A percentile compares a stretch with the other conserved stretches of the same genome.
Evolutionary conservation across 129 eudicot species (phyloP).

Genomic region (Oenanthe sinensis): DNA sequence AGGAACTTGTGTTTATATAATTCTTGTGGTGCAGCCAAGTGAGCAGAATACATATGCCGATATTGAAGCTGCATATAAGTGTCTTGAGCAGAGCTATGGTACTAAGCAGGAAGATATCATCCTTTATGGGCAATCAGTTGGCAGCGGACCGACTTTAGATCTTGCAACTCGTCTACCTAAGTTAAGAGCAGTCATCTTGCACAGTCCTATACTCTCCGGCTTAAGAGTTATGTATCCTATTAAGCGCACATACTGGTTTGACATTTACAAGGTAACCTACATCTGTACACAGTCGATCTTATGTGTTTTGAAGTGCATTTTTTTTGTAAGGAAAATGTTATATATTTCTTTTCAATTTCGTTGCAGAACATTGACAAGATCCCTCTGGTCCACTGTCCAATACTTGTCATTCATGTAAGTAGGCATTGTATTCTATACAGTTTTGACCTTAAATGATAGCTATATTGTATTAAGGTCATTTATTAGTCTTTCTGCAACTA

Average conservation of each 20-base stretch:
- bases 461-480: neutral
- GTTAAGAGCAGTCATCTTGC: constrained; percentile 80
- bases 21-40: constrained; percentile 70
- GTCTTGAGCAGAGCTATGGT: constrained; percentile 82
- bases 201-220: constrained; percentile 91
- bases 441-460: neutral
- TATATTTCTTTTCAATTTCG: neutral
- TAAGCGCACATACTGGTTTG: constrained; percentile 84
- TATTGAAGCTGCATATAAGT: constrained; percentile 87
- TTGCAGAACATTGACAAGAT: constrained; percentile 91
- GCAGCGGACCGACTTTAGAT: constrained; percentile 95
- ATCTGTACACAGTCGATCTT: neutral
- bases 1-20: constrained; percentile 14
- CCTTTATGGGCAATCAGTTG: constrained; percentile 90
- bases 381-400: constrained; percentile 67
- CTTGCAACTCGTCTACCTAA: constrained; percentile 73
- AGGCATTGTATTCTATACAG: neutral
- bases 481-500: neutral
- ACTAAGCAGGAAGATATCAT: constrained; percentile 77
- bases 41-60: constrained; percentile 97
- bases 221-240: constrained; percentile 88
- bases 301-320: neutral
- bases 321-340: neutral
- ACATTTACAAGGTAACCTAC: constrained; percentile 72
- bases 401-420: constrained; percentile 90